These are phyloP conservation scores for Leccinum fibrillosum DNA, from an alignment of 768 basidiomycete species.

Conservation along the genomic window DNA sequence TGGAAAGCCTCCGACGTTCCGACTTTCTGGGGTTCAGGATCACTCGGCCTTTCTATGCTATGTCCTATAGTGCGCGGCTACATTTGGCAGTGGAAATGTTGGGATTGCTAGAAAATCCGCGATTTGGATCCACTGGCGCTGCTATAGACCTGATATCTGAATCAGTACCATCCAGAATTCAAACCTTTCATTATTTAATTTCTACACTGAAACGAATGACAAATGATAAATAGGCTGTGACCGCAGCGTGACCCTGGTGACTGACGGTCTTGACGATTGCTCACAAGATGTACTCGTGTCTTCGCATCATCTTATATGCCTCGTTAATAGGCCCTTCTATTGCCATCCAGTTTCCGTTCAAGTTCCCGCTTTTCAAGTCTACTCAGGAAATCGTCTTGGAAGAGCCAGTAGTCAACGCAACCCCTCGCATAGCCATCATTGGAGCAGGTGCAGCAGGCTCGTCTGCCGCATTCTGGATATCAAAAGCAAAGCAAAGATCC, in stretches of 20 bases:
- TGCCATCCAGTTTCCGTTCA: conserved; percentile 50
- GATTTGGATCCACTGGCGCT: background rate
- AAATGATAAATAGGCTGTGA: background rate
- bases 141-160: background rate
- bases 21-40: too few relatives aligned
- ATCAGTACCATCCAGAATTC: background rate
- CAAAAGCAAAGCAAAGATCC: conserved; percentile 69
- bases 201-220: background rate
- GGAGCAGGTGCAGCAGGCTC: conserved; percentile 89
- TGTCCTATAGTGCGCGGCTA: background rate
- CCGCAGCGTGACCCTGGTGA: background rate
- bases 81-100: background rate
- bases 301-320: conserved; percentile 14
- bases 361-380: conserved; percentile 51
- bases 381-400: conserved; percentile 22
- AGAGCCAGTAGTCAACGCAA: conserved; percentile 17
- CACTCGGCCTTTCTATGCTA: background rate
- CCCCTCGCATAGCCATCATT: conserved; percentile 75
- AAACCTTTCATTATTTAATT: background rate
- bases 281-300: conserved; percentile 15
- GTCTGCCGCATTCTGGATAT: conserved; percentile 82
- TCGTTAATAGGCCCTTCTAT: conserved; percentile 23
- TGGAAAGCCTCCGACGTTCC: too few relatives aligned
- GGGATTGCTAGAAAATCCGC: background rate
- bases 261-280: background rate